phyloP scores from a whole-genome alignment of 2,329 filamentous ascomycete species.

The Aspergillus oerlinghausenensis region DNA sequence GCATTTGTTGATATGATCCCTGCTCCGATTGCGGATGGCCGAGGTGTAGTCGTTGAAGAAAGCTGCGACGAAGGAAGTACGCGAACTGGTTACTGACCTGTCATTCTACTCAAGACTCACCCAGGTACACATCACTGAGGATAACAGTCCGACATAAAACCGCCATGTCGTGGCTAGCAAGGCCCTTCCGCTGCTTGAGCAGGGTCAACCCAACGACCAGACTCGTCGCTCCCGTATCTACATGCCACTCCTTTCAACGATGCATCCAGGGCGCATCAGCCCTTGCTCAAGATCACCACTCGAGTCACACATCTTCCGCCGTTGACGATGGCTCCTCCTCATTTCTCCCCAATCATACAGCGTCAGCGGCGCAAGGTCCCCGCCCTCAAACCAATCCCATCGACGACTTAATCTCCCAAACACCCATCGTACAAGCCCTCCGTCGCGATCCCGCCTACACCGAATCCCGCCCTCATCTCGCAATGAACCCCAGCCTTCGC shows the following conservation, averaged over 20 bases:
- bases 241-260: background rate
- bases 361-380: conserved; percentile 41
- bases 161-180: background rate
- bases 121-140: background rate
- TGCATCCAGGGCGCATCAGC: conserved; percentile 4
- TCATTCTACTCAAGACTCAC: background rate
- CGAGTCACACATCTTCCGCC: background rate
- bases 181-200: background rate
- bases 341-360: conserved; percentile 12
- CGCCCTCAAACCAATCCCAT: conserved; percentile 4
- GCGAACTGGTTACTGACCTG: background rate
- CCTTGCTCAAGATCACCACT: conserved; percentile 5
- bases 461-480: conserved; percentile 78
- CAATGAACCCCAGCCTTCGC: conserved; percentile 66
- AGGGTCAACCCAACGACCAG: background rate
- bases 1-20: background rate
- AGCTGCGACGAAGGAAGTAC: background rate
- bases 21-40: background rate
- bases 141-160: background rate
- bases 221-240: conserved; percentile 3
- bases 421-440: conserved; percentile 65
- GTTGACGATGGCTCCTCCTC: conserved; percentile 2
- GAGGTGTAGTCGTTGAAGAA: background rate
- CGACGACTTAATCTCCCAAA: conserved; percentile 34
- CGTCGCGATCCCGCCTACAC: conserved; percentile 60